Conservation (phyloP, 345 rosid species). For the Lepidium aucheri region DNA sequence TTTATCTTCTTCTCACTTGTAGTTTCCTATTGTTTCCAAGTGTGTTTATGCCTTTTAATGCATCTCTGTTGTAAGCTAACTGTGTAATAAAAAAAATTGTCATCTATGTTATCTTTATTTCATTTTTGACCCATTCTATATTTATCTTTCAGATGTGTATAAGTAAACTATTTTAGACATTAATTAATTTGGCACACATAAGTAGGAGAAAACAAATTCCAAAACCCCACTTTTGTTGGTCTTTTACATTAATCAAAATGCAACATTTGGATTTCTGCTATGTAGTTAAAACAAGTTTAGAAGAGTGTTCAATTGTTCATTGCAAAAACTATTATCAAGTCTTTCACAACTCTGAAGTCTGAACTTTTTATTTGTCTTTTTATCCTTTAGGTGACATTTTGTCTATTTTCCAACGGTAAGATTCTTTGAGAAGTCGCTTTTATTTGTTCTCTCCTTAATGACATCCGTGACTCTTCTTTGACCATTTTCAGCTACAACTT, state of each 20-base stretch:
- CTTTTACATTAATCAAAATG: background rate
- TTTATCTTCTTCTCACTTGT: conserved; percentile 25
- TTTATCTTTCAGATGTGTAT: background rate
- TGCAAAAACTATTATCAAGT: background rate
- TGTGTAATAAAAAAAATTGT: background rate
- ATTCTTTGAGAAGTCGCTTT: conserved; percentile 27
- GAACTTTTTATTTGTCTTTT: background rate
- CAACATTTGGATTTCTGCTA: background rate
- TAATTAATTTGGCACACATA: conserved; percentile 10
- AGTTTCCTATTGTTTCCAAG: conserved; percentile 17
- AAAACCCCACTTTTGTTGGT: background rate
- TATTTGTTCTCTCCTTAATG: conserved; percentile 4
- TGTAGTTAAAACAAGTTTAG: too few relatives aligned
- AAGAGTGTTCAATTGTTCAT: background rate
- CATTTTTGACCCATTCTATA: background rate
- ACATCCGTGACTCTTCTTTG: conserved; percentile 28
- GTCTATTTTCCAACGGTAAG: conserved; percentile 28
- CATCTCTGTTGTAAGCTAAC: background rate
- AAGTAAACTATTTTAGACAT: background rate
- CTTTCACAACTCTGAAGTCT: background rate
- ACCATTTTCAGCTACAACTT: conserved; percentile 16
- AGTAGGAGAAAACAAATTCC: conserved; percentile 6
- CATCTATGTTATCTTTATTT: conserved; percentile 13
- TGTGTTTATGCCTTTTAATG: conserved; percentile 20
- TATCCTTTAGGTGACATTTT: conserved; percentile 22